phyloP scores from a whole-genome alignment of 2,329 filamentous ascomycete species.

The Trichoderma pleuroti region DNA sequence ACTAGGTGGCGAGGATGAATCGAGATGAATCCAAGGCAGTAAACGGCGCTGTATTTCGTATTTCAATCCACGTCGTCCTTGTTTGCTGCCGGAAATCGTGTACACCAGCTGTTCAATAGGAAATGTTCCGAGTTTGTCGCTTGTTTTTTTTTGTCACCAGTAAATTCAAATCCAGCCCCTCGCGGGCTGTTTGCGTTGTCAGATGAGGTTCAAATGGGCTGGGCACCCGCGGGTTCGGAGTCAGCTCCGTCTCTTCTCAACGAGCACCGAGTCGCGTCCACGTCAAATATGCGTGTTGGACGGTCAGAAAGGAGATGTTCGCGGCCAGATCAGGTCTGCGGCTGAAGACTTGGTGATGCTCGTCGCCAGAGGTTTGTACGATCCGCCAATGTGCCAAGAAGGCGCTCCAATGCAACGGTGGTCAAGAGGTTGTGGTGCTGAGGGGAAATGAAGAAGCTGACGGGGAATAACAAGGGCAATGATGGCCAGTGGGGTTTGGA shows the following conservation, averaged over 20 bases:
- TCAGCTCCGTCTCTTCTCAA: neutral
- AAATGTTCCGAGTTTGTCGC: neutral
- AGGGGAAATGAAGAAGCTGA: neutral
- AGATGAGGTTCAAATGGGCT: neutral
- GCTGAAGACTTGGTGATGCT: neutral
- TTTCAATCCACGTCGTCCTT: neutral
- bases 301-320: neutral
- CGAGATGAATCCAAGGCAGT: neutral
- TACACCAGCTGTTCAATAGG: neutral
- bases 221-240: neutral
- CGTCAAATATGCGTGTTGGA: neutral
- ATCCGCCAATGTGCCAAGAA: neutral
- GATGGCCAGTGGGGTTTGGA: neutral
- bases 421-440: neutral
- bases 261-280: neutral
- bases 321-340: neutral
- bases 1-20: neutral
- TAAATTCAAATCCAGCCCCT: neutral
- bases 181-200: neutral
- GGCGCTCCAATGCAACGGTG: neutral
- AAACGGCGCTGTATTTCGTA: neutral
- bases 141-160: neutral
- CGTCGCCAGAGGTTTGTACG: neutral
- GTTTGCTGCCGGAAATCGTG: neutral
- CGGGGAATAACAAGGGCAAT: neutral